Conservation (phyloP, 495 filamentous ascomycete species). For the Aspergillus homomorphus region DNA sequence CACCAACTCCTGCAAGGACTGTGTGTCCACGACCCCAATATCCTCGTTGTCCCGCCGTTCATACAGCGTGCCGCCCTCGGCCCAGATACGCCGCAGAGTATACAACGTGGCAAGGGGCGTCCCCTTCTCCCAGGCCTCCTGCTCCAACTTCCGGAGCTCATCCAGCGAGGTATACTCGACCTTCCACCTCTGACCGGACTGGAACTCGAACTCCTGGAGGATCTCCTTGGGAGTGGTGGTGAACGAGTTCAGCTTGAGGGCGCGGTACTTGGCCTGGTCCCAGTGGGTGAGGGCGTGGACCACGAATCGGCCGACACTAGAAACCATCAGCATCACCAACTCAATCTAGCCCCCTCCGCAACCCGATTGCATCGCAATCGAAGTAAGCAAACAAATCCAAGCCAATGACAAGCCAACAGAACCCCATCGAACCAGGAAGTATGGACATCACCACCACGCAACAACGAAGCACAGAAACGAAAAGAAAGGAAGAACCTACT, state of each 20-base stretch:
- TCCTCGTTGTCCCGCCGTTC: constrained; percentile 60
- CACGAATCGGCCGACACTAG: constrained; percentile 64
- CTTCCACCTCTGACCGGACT: constrained; percentile 51
- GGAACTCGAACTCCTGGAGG: constrained; percentile 61
- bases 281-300: constrained; percentile 56
- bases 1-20: constrained; percentile 44
- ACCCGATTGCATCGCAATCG: too few species aligned
- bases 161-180: constrained; percentile 53
- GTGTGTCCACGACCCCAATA: constrained; percentile 46
- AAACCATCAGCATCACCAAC: constrained; percentile 7
- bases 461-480: too few species aligned
- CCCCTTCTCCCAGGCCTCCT: constrained; percentile 51
- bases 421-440: not conserved
- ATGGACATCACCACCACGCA: too few species aligned
- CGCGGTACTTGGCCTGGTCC: constrained; percentile 47
- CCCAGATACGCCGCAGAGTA: constrained; percentile 67
- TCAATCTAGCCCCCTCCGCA: not conserved
- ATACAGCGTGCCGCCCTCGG: constrained; percentile 68
- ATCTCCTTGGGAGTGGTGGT: constrained; percentile 61
- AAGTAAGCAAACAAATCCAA: too few species aligned
- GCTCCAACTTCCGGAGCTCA: constrained; percentile 50
- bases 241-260: constrained; percentile 68
- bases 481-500: constrained; percentile 46
- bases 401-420: too few species aligned
- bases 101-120: constrained; percentile 51